These are phyloP conservation scores for Auricularia auricula-judae DNA, from an alignment of 768 basidiomycete species.

Conservation along the genomic window DNA sequence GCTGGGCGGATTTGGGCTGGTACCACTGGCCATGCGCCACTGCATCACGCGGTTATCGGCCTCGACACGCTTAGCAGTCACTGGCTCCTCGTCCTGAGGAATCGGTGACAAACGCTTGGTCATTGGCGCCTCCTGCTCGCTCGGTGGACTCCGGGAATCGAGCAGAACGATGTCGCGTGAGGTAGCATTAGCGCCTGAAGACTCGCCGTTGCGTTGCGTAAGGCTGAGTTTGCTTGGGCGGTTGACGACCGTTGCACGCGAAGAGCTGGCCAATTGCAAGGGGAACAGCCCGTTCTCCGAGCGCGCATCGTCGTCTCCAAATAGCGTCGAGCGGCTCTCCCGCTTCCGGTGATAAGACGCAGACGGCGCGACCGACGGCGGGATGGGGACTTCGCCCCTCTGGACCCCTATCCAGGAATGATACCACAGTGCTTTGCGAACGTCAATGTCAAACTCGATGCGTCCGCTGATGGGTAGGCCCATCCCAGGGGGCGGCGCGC, in stretches of 20 bases:
- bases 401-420: conserved; percentile 54
- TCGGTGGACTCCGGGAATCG: background rate
- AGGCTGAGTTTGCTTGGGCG: background rate
- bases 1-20: conserved; percentile 30
- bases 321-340: conserved; percentile 40
- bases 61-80: conserved; percentile 36
- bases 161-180: background rate
- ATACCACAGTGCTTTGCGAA: conserved; percentile 68
- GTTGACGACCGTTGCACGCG: background rate
- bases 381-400: conserved; percentile 28
- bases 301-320: conserved; percentile 12
- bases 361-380: conserved; percentile 30
- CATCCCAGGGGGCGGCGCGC: conserved; percentile 16
- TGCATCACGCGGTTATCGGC: conserved; percentile 48
- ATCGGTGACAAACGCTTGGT: conserved; percentile 44
- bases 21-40: conserved; percentile 48
- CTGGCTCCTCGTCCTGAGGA: conserved; percentile 47
- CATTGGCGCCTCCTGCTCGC: background rate
- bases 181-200: background rate
- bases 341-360: conserved; percentile 36
- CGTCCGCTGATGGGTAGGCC: conserved; percentile 59
- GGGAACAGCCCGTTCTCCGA: background rate
- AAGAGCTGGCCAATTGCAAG: background rate
- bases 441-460: conserved; percentile 82
- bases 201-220: background rate